Base-by-base conservation (phyloP, 2,329 filamentous ascomycete species). In the Furcasterigmium furcatum region DNA sequence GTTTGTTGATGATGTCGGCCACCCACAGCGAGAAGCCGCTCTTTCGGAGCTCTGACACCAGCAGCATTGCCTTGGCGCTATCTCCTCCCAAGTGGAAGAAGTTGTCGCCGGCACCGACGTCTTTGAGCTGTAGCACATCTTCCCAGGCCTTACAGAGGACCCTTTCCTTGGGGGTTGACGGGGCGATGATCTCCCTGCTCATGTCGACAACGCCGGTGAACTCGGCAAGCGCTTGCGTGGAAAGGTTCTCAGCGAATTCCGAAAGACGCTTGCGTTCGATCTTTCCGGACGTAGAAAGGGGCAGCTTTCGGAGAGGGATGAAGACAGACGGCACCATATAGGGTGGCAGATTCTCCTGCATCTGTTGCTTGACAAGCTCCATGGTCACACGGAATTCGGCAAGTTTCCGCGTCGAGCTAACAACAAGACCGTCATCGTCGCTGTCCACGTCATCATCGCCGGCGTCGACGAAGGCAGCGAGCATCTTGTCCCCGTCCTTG, bases 31-130 rank as follows among this genome's bases (percentile, higher is more conserved):
- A 10, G 7, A 50, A 25, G 34, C 36, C 36, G 22, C 21, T 5
- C 6, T 40, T 41, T 16, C 41, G 16, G 14, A 41, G 29, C 9
- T 19, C 13, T 3, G 27, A 24, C 1, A 39, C 45, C 9, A 47
- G 41, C 12, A 35, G 29, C 40, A 47, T 47, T 20, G 46, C 46
- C 13, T 18, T 41, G 38, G 30, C 30, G 9, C 40, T 43, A 58
- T 82, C 79, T n/a, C 80, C 80, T 1, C 80, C 79, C 0, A 81
- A 67, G 4, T 71, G 67, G 67, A 83, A 82, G 61, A 84, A 83
- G 58, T 74, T 78, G 51, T 81, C 73, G 4, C 79, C 71, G 1
- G 73, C 59, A 1, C 72, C 67, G 19, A 82, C 76, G 2, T 70
- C 60, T 3, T 74, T 65, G 4, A 69, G 51, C 3, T 54, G 52